These are phyloP conservation scores for Lasiodiplodia sp. DNA, from an alignment of 2,329 filamentous ascomycete genomes.

Conservation along the genomic window DNA sequence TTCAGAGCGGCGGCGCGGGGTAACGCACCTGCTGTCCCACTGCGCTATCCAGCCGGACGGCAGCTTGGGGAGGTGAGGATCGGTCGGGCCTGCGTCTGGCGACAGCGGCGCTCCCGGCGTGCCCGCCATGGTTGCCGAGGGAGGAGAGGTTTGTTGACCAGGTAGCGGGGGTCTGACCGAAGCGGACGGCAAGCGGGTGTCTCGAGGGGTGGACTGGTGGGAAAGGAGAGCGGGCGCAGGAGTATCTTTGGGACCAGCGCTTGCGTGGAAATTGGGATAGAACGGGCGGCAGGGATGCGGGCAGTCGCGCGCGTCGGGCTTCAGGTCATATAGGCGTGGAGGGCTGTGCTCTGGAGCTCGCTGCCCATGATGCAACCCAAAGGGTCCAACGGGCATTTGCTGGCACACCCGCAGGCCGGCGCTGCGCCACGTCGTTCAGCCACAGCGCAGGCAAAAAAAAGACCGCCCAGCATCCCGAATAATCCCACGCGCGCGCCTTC, in stretches of 20 bases:
- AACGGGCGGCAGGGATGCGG: conserved; percentile 15
- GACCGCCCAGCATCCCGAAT: neutral
- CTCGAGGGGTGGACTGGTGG: neutral
- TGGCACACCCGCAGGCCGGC: conserved; percentile 11
- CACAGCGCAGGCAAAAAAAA: conserved; percentile 16
- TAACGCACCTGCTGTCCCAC: conserved; percentile 48
- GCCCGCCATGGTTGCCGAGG: conserved; percentile 28
- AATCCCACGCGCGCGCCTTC: neutral
- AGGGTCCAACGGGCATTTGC: conserved; percentile 13
- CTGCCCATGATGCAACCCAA: conserved; percentile 29
- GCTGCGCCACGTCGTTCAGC: conserved; percentile 16
- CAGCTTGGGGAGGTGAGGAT: conserved; percentile 46
- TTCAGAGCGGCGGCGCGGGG: conserved; percentile 7
- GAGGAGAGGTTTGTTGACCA: neutral
- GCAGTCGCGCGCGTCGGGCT: conserved; percentile 16
- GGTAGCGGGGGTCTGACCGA: conserved; percentile 4
- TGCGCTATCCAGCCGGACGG: conserved; percentile 51
- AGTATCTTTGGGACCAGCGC: neutral
- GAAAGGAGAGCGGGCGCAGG: conserved; percentile 4
- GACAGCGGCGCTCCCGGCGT: conserved; percentile 33
- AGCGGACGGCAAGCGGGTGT: conserved; percentile 18
- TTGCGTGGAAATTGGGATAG: conserved; percentile 10
- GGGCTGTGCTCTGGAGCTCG: conserved; percentile 26
- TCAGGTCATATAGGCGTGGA: conserved; percentile 25
- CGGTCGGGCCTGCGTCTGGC: conserved; percentile 49